These are phyloP conservation scores for Salvia sclarea DNA, from an alignment of 305 asterid species.

Conservation along the genomic window DNA sequence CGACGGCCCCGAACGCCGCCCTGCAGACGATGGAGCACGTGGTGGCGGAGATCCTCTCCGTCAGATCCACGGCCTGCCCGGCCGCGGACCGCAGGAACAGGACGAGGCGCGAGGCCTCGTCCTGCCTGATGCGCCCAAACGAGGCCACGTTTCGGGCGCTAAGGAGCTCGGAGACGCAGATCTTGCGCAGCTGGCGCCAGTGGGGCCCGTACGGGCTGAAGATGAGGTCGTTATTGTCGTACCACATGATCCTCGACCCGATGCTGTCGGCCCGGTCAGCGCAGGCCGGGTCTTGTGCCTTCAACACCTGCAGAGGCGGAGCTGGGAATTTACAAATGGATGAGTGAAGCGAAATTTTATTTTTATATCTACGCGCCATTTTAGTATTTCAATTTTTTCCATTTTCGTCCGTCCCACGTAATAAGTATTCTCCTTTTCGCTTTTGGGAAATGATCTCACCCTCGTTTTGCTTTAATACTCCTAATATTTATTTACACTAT, in stretches of 20 bases:
- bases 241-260: neutral
- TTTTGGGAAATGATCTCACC: no score
- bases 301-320: no score
- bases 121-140: neutral
- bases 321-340: no score
- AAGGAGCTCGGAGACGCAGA: neutral
- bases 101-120: neutral
- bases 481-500: no score
- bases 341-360: no score
- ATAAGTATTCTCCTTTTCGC: no score
- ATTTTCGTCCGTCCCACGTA: no score
- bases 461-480: no score
- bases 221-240: neutral
- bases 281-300: neutral
- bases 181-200: neutral
- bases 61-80: neutral
- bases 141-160: neutral
- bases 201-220: neutral
- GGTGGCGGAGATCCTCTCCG: neutral
- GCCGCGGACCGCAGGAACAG: neutral
- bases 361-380: no score
- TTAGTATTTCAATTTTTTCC: no score
- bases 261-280: neutral
- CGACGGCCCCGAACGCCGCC: constrained; percentile 27
- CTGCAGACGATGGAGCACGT: constrained; percentile 16